Conservation (phyloP, 331 rosid genomes). For the Stylosanthes scabra region DNA sequence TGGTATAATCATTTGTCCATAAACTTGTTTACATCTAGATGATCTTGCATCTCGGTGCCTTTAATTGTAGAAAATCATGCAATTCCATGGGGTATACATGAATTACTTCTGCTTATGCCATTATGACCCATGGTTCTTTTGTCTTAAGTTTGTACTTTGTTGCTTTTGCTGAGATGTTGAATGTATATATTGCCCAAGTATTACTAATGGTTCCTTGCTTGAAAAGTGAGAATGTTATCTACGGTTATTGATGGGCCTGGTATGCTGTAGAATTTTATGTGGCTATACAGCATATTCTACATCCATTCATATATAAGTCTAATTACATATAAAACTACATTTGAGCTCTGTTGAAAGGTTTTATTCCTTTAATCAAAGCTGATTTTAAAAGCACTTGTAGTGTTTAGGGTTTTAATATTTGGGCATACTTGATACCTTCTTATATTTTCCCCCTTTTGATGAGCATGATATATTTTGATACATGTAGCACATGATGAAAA, state of each 20-base stretch:
- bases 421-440: no score
- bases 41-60: not conserved
- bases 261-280: no score
- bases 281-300: not conserved
- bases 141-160: slow-evolving; percentile 14
- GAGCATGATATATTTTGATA: not conserved
- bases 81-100: not conserved
- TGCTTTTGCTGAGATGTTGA: slow-evolving; percentile 20
- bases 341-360: slow-evolving; percentile 3
- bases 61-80: slow-evolving; percentile 2
- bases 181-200: not conserved
- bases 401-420: not conserved
- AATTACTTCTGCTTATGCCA: slow-evolving; percentile 8
- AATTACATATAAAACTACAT: not conserved
- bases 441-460: not conserved
- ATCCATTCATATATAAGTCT: not conserved
- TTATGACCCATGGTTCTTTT: not conserved
- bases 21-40: not conserved
- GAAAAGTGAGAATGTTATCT: no score
- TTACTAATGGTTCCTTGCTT: no score
- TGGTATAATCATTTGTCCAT: slow-evolving; percentile 55
- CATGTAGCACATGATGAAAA: slow-evolving; percentile 11
- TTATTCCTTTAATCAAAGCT: not conserved
- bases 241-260: no score
- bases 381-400: not conserved